Percentiles rank a stretch among this genome's conserved stretches.
Evolutionary conservation across 768 basidiomycete genomes (phyloP).

Genomic region (Boletus reticuloceps): DNA sequence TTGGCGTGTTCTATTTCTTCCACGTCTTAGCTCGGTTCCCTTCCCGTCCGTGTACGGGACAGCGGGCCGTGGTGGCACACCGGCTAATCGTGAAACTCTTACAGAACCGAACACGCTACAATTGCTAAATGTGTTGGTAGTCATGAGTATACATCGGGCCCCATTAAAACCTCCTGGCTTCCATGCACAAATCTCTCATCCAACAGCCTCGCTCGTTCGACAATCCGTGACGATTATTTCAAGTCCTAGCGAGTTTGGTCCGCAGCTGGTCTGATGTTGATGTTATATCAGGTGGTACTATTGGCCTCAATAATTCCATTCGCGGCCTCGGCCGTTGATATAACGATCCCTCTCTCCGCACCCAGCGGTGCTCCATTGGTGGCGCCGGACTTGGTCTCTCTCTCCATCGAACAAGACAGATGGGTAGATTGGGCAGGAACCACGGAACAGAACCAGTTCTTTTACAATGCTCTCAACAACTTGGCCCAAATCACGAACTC

Average conservation of each 20-base stretch:
- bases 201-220: not conserved
- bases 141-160: not conserved
- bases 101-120: not conserved
- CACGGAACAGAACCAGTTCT: slow-evolving; percentile 50
- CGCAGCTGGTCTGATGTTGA: not conserved
- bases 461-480: slow-evolving; percentile 58
- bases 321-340: slow-evolving; percentile 16
- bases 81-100: not conserved
- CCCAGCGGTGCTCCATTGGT: slow-evolving; percentile 38
- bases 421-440: slow-evolving; percentile 69
- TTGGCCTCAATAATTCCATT: slow-evolving; percentile 1
- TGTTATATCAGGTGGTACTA: not conserved
- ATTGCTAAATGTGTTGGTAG: not conserved
- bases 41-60: too few species aligned
- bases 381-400: slow-evolving; percentile 50
- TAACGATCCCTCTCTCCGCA: slow-evolving; percentile 40
- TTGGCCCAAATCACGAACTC: slow-evolving; percentile 49
- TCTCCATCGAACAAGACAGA: slow-evolving; percentile 69
- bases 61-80: too few species aligned
- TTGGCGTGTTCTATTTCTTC: too few species aligned
- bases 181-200: not conserved
- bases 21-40: too few species aligned
- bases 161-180: not conserved
- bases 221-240: not conserved
- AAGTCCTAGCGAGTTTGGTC: not conserved